Percentiles rank a stretch among this genome's conserved stretches.
Conservation (phyloP, 2,329 filamentous ascomycete genomes). For the Chaetomiaceae sp. region DNA sequence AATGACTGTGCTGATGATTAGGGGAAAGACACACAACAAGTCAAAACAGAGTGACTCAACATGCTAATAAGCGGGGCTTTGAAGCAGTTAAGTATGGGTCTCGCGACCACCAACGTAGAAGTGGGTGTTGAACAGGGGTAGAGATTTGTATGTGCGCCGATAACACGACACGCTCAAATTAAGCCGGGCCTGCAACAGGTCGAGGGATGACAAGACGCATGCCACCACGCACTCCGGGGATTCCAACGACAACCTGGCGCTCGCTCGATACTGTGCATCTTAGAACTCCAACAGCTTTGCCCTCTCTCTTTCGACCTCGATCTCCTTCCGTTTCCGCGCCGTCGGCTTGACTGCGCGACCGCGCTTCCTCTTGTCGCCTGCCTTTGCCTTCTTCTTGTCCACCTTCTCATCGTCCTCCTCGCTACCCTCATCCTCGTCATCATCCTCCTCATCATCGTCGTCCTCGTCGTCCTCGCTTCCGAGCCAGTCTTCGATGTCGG, state of each 20-base stretch:
- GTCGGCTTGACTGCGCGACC: slow-evolving; percentile 42
- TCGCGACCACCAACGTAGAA: too few species aligned
- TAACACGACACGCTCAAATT: too few species aligned
- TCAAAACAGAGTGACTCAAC: too few species aligned
- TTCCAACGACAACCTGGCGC: neutral
- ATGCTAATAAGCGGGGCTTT: too few species aligned
- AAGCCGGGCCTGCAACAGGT: too few species aligned
- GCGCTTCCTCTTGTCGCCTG: slow-evolving; percentile 51
- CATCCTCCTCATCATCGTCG: slow-evolving; percentile 51
- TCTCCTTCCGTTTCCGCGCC: slow-evolving; percentile 65
- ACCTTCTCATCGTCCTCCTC: slow-evolving; percentile 41
- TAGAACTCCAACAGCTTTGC: slow-evolving; percentile 31
- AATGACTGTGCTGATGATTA: too few species aligned
- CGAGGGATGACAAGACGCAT: too few species aligned
- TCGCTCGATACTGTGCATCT: neutral
- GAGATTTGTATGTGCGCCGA: too few species aligned
- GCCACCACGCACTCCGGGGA: neutral
- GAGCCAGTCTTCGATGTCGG: slow-evolving; percentile 87
- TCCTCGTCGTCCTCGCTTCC: slow-evolving; percentile 63
- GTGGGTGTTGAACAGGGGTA: too few species aligned
- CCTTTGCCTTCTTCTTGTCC: slow-evolving; percentile 49
- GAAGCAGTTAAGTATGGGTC: too few species aligned
- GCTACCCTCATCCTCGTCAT: slow-evolving; percentile 50
- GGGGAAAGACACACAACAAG: too few species aligned
- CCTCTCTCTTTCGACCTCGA: slow-evolving; percentile 58